Base-by-base conservation (phyloP, 768 basidiomycete species). In the Termitomyces sp. region DNA sequence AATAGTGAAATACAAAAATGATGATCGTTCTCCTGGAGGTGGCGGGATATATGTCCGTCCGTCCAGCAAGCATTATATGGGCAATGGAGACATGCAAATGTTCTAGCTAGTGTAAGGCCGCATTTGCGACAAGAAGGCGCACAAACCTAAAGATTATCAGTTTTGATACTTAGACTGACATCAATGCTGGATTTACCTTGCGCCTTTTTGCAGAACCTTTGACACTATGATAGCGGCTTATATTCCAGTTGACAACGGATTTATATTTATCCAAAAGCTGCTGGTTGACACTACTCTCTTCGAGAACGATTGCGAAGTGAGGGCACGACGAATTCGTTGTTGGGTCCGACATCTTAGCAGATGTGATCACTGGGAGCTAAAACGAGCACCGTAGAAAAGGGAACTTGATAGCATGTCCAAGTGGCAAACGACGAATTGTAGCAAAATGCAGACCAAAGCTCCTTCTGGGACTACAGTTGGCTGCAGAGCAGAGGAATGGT, bases 71-170 rank as follows among this genome's bases (percentile, higher is more conserved):
- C 90, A 10, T 80, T 75, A 67, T 77, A 88, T 4, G 82, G 66
- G 65, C 91, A 93, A n/a, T 85, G 79, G 7, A 93, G 73, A 63
- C 91, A 93, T 3, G 81, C 84, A 66, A 88, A 85, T 0, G 91
- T 88, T 26, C 89, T 77, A 1, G 83, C 74, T 32, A 91, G 74
- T 1, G 82, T 66, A 1, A 77, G 53, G 9, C 74, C 71, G 66
- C 91, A 93, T 13, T 75, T 79, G 9, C 79, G 82, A 67, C 91
- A 93, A 3, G 78, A 72, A 12, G 91, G 91, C 18, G 79, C 75
- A 4, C 87, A 70, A 36, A 82, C 68, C 85, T 87, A 46, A 1
- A 33, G 36, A 44, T 36, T 41, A 26, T 47, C 56, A 56, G 35
- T 36, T 26, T 28, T 40, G 50, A n/a, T 32, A 16, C 26, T 32